Evolutionary conservation across 306 rosid species (phyloP).

Genomic region (Pueraria montana): DNA sequence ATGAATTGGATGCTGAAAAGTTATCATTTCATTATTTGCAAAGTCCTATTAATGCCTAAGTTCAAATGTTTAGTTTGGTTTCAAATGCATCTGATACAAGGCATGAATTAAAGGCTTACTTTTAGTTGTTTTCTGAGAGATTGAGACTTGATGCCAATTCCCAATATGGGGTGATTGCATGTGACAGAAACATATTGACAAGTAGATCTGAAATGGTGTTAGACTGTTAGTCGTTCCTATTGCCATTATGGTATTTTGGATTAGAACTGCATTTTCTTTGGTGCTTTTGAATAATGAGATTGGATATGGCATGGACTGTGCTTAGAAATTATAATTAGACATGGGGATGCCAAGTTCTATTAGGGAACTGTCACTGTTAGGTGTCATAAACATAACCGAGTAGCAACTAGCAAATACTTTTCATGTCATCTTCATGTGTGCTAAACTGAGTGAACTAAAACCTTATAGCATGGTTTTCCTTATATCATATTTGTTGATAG

Average conservation of each 20-base stretch:
- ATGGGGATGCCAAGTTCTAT: slow-evolving; percentile 16
- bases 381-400: slow-evolving; percentile 3
- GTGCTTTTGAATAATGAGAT: slow-evolving; percentile 7
- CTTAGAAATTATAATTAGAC: slow-evolving; percentile 6
- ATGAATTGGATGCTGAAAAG: slow-evolving; percentile 67
- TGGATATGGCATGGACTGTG: neutral
- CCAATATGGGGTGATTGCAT: neutral
- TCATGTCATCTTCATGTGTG: neutral
- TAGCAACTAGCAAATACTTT: slow-evolving; percentile 30
- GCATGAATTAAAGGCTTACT: slow-evolving; percentile 8
- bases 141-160: neutral
- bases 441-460: slow-evolving; percentile 23
- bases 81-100: slow-evolving; percentile 18
- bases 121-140: neutral
- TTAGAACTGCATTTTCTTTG: slow-evolving; percentile 9
- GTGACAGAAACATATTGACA: slow-evolving; percentile 25
- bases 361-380: slow-evolving; percentile 4
- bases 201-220: slow-evolving; percentile 27
- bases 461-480: neutral
- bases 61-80: slow-evolving; percentile 25
- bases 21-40: slow-evolving; percentile 49
- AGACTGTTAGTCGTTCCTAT: slow-evolving; percentile 8
- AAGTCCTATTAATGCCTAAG: neutral
- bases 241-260: slow-evolving; percentile 9
- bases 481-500: neutral